Base-by-base conservation (phyloP, 2,329 filamentous ascomycete genomes). In the Cryphonectria naterciae region DNA sequence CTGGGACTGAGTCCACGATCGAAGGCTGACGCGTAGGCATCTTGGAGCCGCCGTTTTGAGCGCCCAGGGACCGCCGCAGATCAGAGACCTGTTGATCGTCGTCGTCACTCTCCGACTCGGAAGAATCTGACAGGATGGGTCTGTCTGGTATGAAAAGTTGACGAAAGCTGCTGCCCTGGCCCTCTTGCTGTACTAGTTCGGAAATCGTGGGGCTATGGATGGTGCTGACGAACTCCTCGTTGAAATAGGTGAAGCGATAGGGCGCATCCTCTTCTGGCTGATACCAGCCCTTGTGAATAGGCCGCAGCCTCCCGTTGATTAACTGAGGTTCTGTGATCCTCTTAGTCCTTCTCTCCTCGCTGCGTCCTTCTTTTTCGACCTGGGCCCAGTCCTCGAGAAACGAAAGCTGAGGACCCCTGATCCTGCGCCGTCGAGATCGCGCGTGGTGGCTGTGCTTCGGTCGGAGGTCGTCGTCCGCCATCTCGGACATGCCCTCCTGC, bases 191-290 rank as follows among this genome's bases (percentile, higher is more conserved):
- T 11, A 97, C 88, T 28, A 99, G 87, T 79, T 98, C 96, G 2
- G 94, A 97, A 70, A 99, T 97, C 0, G 92, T 96, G 80, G 97
- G 93, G 72, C 94, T 96, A 80, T 99, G 96, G 73, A 99, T 97
- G 0, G 96, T 99, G 80, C 93, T 97, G 77, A 94, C 92, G 69
- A 98, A 94, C 74, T 97, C 94, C 79, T 98, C 96, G 80, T 98
- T 98, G 86, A 99, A 99, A 80, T 99, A 99, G 0, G 96, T 98
- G 80, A 98, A 99, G 37, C 96, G 89, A 79, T 97, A 98, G 0
- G 96, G 96, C 0, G 92, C 90, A 74, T 98, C 95, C 72, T 97
- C 95, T 74, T 96, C 93, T 68, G 93, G 90, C 54, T 92, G 89
- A 79, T 94, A 95, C 95, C 95, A 99, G 19, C 88, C 88, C 75